phyloP scores from a whole-genome alignment of 192 early-diverging fungal species.

The Podila epicladia region DNA sequence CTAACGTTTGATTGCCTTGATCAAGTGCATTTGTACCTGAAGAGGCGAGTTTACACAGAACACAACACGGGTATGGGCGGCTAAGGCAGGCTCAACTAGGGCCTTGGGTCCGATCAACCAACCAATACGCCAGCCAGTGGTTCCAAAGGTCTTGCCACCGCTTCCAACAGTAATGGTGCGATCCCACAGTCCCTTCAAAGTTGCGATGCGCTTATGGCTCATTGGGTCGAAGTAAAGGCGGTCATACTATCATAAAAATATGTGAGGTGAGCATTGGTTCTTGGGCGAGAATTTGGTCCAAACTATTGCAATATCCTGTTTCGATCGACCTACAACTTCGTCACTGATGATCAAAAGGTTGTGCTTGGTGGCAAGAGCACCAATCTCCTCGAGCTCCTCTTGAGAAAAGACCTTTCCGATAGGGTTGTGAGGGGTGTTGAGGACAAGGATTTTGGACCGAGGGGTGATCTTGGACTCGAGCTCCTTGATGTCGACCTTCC shows the following conservation, averaged over 20 bases:
- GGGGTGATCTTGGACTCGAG: slow-evolving; percentile 77
- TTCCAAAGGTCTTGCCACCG: slow-evolving; percentile 94
- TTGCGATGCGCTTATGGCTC: slow-evolving; percentile 79
- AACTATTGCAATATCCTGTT: background rate
- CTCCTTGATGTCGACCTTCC: slow-evolving; percentile 88
- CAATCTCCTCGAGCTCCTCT: slow-evolving; percentile 80
- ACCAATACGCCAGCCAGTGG: slow-evolving; percentile 97
- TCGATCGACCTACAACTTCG: slow-evolving; percentile 76
- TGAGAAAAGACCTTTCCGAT: slow-evolving; percentile 85
- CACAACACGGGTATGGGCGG: slow-evolving; percentile 90
- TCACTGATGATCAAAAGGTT: slow-evolving; percentile 92
- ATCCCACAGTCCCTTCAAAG: slow-evolving; percentile 88
- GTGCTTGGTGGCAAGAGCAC: slow-evolving; percentile 75
- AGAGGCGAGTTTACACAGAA: slow-evolving; percentile 92
- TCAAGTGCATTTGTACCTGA: slow-evolving; percentile 60
- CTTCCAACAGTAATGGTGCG: slow-evolving; percentile 94
- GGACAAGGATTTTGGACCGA: slow-evolving; percentile 85
- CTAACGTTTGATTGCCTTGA: background rate
- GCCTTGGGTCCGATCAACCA: slow-evolving; percentile 86
- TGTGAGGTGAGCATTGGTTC: too few relatives aligned
- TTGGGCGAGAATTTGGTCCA: too few relatives aligned
- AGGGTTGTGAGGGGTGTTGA: slow-evolving; percentile 98
- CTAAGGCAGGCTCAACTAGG: slow-evolving; percentile 76
- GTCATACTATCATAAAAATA: slow-evolving; percentile 68
- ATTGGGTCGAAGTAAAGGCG: slow-evolving; percentile 83